phyloP scores from a whole-genome alignment of 768 basidiomycete species.

The Kondoa subrosea region DNA sequence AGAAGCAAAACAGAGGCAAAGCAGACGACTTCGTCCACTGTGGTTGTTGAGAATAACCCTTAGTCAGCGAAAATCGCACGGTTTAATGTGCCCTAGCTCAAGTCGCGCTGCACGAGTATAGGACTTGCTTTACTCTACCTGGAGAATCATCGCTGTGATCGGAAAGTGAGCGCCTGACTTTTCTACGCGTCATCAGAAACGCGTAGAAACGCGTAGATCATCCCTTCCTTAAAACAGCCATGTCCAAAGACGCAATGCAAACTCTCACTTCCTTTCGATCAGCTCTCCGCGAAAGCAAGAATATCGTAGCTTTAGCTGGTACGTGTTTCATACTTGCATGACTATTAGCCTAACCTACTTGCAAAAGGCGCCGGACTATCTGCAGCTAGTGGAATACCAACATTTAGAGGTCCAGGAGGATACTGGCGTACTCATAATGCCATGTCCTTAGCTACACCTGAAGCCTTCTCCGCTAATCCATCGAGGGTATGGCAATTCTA shows the following conservation, averaged over 20 bases:
- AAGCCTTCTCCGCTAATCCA: slow-evolving; percentile 19
- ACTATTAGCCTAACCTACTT: background rate
- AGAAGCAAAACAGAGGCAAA: too few relatives aligned
- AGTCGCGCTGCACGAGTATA: too few relatives aligned
- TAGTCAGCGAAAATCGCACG: too few relatives aligned
- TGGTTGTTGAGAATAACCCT: too few relatives aligned
- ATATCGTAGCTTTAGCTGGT: background rate
- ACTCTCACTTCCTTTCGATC: background rate
- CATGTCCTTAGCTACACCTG: slow-evolving; percentile 17
- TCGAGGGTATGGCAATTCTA: slow-evolving; percentile 38
- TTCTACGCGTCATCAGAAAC: too few relatives aligned
- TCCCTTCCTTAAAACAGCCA: too few relatives aligned
- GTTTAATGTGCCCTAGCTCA: too few relatives aligned
- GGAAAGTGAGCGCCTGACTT: too few relatives aligned
- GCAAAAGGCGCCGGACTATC: background rate
- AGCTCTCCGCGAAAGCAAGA: background rate
- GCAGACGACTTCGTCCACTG: too few relatives aligned
- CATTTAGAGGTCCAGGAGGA: background rate
- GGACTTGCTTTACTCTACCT: too few relatives aligned
- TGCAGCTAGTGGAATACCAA: background rate
- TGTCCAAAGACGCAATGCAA: background rate
- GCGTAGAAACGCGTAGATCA: too few relatives aligned
- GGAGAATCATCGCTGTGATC: too few relatives aligned
- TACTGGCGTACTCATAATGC: slow-evolving; percentile 9
- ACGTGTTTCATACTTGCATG: background rate